Evolutionary conservation across 2,329 filamentous ascomycete species (phyloP).

Genomic region (Berkeleyomyces rouxiae): DNA sequence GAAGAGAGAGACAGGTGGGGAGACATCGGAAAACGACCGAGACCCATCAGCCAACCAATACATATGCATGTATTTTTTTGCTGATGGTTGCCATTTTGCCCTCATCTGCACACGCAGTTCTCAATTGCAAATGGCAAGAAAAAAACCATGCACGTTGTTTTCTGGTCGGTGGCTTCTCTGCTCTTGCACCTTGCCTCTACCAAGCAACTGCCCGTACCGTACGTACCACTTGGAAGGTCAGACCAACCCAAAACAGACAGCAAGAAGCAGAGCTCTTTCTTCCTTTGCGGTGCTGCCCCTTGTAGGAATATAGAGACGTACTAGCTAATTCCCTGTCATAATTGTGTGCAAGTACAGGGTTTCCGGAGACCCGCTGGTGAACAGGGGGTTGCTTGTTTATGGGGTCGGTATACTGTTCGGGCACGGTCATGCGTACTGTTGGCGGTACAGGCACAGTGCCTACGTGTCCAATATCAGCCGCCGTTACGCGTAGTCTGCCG

Average conservation of each 20-base stretch:
- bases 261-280: neutral
- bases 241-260: neutral
- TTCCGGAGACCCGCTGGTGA: neutral
- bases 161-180: neutral
- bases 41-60: neutral
- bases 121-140: neutral
- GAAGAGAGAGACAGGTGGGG: neutral
- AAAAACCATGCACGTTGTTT: neutral
- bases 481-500: neutral
- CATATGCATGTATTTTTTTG: neutral
- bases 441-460: slow-evolving; percentile 2
- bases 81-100: neutral
- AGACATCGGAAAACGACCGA: neutral
- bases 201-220: neutral
- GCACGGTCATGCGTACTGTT: slow-evolving; percentile 5
- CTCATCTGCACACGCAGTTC: neutral
- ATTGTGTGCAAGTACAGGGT: neutral
- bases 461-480: neutral
- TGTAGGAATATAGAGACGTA: slow-evolving; percentile 1
- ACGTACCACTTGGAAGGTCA: neutral
- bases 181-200: neutral
- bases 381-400: neutral
- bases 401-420: slow-evolving; percentile 5
- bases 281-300: neutral
- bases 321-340: slow-evolving; percentile 3